A percentile compares a stretch with the other conserved stretches of the same genome.
These are phyloP conservation scores for Corymbia calophylla DNA, from an alignment of 441 rosid species.

Conservation along the genomic window DNA sequence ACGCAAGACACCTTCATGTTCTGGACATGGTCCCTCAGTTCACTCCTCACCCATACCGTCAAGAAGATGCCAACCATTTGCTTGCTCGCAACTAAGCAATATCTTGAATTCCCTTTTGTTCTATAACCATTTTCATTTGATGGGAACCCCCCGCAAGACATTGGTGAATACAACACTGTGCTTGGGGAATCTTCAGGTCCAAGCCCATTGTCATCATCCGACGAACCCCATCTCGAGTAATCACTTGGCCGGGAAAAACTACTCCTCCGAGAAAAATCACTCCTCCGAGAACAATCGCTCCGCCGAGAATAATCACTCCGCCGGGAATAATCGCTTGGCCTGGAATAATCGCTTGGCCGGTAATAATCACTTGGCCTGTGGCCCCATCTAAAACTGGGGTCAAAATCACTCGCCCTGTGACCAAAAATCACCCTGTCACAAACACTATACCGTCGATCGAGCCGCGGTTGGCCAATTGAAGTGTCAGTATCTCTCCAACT, in stretches of 20 bases:
- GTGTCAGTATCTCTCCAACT: neutral
- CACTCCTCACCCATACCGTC: slow-evolving; percentile 88
- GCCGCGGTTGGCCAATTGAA: neutral
- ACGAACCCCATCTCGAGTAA: neutral
- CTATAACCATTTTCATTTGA: slow-evolving; percentile 58
- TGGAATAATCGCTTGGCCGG: slow-evolving; percentile 69
- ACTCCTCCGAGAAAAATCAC: neutral
- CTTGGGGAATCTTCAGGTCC: slow-evolving; percentile 87
- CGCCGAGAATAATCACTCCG: slow-evolving; percentile 54
- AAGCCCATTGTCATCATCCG: slow-evolving; percentile 67
- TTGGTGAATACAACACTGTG: slow-evolving; percentile 68
- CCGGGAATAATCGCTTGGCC: slow-evolving; percentile 68
- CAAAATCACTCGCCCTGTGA: slow-evolving; percentile 77
- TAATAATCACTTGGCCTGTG: slow-evolving; percentile 42
- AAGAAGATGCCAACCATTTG: slow-evolving; percentile 98
- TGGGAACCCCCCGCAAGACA: slow-evolving; percentile 48
- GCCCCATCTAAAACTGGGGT: slow-evolving; percentile 40
- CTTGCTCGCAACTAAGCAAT: slow-evolving; percentile 85
- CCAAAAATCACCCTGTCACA: neutral
- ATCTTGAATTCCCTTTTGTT: slow-evolving; percentile 64
- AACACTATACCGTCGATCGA: neutral
- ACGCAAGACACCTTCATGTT: slow-evolving; percentile 97
- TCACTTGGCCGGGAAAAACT: slow-evolving; percentile 4
- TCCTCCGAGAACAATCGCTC: neutral
- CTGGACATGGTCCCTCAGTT: slow-evolving; percentile 68